Base-by-base conservation (phyloP, 305 asterid genomes). In the Lippia alba region DNA sequence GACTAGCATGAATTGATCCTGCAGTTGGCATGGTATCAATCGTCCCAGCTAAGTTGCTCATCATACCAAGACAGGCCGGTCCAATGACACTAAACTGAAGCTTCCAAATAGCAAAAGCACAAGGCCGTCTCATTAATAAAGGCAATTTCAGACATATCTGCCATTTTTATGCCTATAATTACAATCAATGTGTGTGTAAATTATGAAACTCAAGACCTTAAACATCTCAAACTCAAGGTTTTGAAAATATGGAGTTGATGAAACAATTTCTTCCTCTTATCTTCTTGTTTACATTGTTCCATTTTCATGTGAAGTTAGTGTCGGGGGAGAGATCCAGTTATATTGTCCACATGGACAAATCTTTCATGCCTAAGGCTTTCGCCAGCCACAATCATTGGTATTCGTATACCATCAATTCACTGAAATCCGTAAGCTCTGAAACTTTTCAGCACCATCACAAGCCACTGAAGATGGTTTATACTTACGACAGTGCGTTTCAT, bases 331-430 rank as follows among this genome's bases (percentile, higher is more conserved):
- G 56, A 18, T 16, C 56, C 12, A 51, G 30, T 17, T 57, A 56
- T 14, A 69, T 69, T 19, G 74, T 75, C 71, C 56, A 51, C 30
- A 51, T 51, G 56, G 56, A 51, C 56, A 51, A 51, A 51, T 51
- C 56, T n/a, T 61, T 61, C 55, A 61, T 61, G 54, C 62, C 62
- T 12, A 61, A 41, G 17, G 67, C 39, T 10, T 61, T 61, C 11
- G 33, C 56, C 7, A 51, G 32, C 30, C 56, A 51, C 68, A 41
- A 61, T 10, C 54, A 61, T 41, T 61, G 67, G 56, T 51, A 51
- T 16, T 51, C 56, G 12, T 51, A 5, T 6, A 16, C 56, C 3
- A 17, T 51, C 30, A 51, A 51, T 16, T 51, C 56, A 6, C 7
- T 51, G 56, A 51, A 17, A 16, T 51, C 56, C 17, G 56, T 51